Percentiles rank a stretch among this genome's conserved stretches.
phyloP scores from a whole-genome alignment of 2,329 filamentous ascomycete genomes.

The Xylaria digitata region DNA sequence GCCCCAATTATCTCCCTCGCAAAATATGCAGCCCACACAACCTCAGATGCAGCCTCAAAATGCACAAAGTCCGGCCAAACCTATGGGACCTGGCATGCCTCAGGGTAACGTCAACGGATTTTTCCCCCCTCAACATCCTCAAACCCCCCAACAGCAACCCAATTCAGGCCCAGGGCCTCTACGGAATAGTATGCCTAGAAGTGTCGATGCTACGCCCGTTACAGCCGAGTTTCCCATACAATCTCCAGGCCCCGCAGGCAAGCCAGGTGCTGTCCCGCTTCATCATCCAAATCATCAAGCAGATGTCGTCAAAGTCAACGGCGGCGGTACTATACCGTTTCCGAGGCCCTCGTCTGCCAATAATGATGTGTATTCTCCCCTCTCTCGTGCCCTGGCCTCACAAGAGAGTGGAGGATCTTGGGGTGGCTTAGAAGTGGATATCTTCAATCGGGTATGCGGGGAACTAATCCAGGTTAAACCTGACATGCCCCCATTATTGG shows the following conservation, averaged over 20 bases:
- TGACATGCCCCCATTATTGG: conserved; percentile 77
- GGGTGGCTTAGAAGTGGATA: conserved; percentile 78
- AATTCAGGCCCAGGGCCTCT: conserved; percentile 58
- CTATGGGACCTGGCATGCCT: conserved; percentile 59
- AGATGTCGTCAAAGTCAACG: conserved; percentile 46
- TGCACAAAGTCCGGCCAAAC: conserved; percentile 58
- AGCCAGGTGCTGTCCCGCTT: conserved; percentile 57
- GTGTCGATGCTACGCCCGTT: conserved; percentile 58
- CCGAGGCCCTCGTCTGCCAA: conserved; percentile 55
- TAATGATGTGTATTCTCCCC: conserved; percentile 66
- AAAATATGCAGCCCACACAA: conserved; percentile 56
- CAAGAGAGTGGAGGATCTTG: conserved; percentile 52
- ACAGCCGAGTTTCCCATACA: conserved; percentile 58
- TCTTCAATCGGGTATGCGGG: conserved; percentile 71
- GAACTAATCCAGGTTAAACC: conserved; percentile 77
- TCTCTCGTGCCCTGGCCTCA: conserved; percentile 60
- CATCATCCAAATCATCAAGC: conserved; percentile 52
- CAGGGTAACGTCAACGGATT: conserved; percentile 63
- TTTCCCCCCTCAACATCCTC: conserved; percentile 56
- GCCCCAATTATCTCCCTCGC: conserved; percentile 56
- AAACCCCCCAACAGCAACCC: conserved; percentile 58
- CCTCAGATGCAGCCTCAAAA: conserved; percentile 57
- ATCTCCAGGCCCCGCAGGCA: conserved; percentile 57
- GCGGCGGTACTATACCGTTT: conserved; percentile 45
- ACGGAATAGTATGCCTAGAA: conserved; percentile 64